phyloP scores from a whole-genome alignment of 345 rosid genomes.

The Rhodamnia argentea region DNA sequence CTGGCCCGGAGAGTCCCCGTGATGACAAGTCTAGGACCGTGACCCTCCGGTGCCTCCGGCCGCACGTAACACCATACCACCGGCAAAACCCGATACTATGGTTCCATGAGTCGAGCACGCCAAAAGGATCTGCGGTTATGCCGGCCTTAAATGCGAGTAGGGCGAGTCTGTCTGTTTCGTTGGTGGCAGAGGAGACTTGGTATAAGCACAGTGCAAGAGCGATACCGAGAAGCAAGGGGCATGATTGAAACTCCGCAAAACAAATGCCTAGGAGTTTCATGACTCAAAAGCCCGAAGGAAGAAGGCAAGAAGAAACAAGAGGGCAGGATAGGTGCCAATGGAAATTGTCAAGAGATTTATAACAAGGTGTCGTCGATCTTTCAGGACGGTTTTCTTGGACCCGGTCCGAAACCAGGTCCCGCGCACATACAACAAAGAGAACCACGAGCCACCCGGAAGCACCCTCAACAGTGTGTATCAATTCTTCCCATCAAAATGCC shows the following conservation, averaged over 20 bases:
- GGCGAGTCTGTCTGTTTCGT: background rate
- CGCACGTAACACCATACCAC: background rate
- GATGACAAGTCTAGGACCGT: background rate
- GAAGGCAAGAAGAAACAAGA: too few relatives aligned
- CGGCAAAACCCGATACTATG: background rate
- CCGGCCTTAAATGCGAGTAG: background rate
- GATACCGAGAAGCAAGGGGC: too few relatives aligned
- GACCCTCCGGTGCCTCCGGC: background rate
- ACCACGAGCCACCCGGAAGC: too few relatives aligned
- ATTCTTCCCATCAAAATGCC: too few relatives aligned
- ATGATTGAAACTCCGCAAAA: too few relatives aligned
- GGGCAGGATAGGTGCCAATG: too few relatives aligned
- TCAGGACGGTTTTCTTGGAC: background rate
- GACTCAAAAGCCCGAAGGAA: too few relatives aligned
- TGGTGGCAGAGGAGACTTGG: too few relatives aligned
- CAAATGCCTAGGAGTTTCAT: too few relatives aligned
- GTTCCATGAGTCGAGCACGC: background rate
- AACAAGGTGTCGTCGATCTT: background rate
- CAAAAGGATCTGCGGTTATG: background rate
- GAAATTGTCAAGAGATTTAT: too few relatives aligned
- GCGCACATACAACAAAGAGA: too few relatives aligned
- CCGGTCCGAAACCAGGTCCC: background rate
- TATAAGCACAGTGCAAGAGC: too few relatives aligned
- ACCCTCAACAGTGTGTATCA: background rate
- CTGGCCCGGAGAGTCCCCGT: background rate